Conservation (phyloP, 2,329 filamentous ascomycete genomes). For the Curvularia verruculosa region DNA sequence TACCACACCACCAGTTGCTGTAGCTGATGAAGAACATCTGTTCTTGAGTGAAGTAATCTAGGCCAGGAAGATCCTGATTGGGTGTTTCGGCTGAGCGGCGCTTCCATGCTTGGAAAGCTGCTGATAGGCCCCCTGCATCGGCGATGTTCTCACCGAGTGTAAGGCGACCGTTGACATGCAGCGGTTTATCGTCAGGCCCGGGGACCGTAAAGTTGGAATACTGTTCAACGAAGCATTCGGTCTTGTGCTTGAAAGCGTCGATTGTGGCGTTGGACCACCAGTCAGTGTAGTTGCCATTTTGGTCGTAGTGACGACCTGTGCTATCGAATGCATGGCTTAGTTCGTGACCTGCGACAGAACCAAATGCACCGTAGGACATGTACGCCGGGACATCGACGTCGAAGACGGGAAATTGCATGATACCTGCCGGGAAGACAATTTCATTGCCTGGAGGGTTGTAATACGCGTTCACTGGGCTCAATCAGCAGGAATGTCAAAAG, state of each 20-base stretch:
- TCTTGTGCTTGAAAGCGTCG: slow-evolving; percentile 62
- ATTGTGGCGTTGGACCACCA: slow-evolving; percentile 71
- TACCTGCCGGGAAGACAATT: slow-evolving; percentile 72
- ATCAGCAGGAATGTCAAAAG: background rate
- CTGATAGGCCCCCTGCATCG: slow-evolving; percentile 69
- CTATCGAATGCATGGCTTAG: slow-evolving; percentile 74
- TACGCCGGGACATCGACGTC: slow-evolving; percentile 68
- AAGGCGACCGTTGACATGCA: slow-evolving; percentile 67
- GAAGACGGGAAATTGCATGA: slow-evolving; percentile 71
- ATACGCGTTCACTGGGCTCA: slow-evolving; percentile 62
- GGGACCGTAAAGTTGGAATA: slow-evolving; percentile 66
- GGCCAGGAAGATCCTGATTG: slow-evolving; percentile 57
- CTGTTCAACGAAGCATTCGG: slow-evolving; percentile 72
- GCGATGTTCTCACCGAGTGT: slow-evolving; percentile 75
- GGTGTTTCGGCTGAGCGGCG: slow-evolving; percentile 60
- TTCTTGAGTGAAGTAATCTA: slow-evolving; percentile 68
- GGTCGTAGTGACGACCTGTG: slow-evolving; percentile 67
- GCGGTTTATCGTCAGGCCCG: slow-evolving; percentile 61
- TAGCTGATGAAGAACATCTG: slow-evolving; percentile 74
- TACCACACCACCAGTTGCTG: slow-evolving; percentile 70
- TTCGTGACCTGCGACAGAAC: slow-evolving; percentile 70
- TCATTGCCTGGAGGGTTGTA: slow-evolving; percentile 70
- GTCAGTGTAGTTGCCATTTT: slow-evolving; percentile 67
- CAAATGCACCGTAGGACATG: slow-evolving; percentile 72
- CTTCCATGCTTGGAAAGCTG: slow-evolving; percentile 70